Evolutionary conservation across 1,284 basidiomycete genomes (phyloP).

Genomic region (Inonotus obliquus): DNA sequence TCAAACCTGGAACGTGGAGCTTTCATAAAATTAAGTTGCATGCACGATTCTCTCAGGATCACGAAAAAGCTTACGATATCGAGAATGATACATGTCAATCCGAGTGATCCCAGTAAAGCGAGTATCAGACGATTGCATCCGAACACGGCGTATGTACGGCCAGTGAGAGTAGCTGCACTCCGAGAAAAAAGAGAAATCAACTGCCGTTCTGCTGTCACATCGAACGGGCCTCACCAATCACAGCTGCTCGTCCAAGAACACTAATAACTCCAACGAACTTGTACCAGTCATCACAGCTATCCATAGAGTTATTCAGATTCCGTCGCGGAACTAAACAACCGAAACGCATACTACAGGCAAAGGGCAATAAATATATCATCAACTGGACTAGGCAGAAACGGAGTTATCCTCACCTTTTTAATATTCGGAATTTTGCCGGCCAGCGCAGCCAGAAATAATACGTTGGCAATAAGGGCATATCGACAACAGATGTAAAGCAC

Average conservation of each 20-base stretch:
- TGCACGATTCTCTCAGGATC: slow-evolving; percentile 4
- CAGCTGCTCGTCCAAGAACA: slow-evolving; percentile 29
- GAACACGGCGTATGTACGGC: slow-evolving; percentile 32
- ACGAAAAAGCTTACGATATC: slow-evolving; percentile 28
- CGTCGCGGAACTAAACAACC: background rate
- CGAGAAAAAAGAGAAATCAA: background rate
- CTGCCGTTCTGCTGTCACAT: background rate
- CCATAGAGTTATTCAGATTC: background rate
- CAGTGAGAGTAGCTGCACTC: slow-evolving; percentile 27
- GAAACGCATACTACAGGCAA: background rate
- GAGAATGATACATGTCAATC: slow-evolving; percentile 26
- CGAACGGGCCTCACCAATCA: slow-evolving; percentile 27
- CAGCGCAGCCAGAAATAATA: background rate
- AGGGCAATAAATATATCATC: background rate
- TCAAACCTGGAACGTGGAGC: slow-evolving; percentile 23
- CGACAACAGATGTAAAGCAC: slow-evolving; percentile 2
- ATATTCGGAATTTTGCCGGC: background rate
- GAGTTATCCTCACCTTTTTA: background rate
- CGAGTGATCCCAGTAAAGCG: slow-evolving; percentile 25
- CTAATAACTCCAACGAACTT: slow-evolving; percentile 29
- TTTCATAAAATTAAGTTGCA: slow-evolving; percentile 17
- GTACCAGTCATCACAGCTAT: slow-evolving; percentile 31
- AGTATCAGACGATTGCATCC: slow-evolving; percentile 26
- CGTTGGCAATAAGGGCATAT: slow-evolving; percentile 2
- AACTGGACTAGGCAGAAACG: background rate